Evolutionary conservation across 768 basidiomycete genomes (phyloP).

Genomic region (Leccinum variicolor): DNA sequence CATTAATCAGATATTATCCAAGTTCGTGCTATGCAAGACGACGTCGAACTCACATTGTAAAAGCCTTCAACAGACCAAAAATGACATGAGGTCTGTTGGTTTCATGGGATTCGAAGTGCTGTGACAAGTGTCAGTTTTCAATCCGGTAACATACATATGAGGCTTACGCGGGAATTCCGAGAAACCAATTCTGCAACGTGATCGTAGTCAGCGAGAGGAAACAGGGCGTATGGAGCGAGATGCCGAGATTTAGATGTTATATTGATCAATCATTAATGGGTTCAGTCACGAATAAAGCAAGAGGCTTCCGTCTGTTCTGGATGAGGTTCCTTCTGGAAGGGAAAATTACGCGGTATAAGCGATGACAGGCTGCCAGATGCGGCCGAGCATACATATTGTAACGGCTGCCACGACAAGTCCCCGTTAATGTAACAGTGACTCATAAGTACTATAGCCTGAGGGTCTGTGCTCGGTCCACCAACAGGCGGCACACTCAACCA

Average conservation of each 20-base stretch:
- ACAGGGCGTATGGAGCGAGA: conserved; percentile 39
- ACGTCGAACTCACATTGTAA: conserved; percentile 4
- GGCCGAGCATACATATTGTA: neutral
- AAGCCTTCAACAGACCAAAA: conserved; percentile 1
- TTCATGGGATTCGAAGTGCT: neutral
- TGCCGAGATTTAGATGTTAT: conserved; percentile 39
- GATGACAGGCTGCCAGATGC: neutral
- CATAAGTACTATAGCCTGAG: too few relatives aligned
- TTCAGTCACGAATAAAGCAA: conserved; percentile 53
- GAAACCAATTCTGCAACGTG: conserved; percentile 29
- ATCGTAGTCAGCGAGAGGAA: conserved; percentile 50
- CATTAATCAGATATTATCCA: neutral
- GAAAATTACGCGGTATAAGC: conserved; percentile 3
- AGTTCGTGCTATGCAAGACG: neutral
- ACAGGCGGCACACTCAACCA: too few relatives aligned
- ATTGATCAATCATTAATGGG: conserved; percentile 41
- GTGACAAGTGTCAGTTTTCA: neutral
- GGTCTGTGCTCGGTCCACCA: too few relatives aligned
- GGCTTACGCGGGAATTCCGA: conserved; percentile 30
- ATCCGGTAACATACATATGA: neutral
- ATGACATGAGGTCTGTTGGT: neutral
- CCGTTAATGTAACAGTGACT: too few relatives aligned
- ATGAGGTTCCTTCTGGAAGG: conserved; percentile 18
- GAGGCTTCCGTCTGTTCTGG: conserved; percentile 38
- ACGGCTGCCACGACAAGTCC: too few relatives aligned